These are phyloP conservation scores for Trichosporon inkin DNA, from an alignment of 1,284 basidiomycete species.

Conservation along the genomic window DNA sequence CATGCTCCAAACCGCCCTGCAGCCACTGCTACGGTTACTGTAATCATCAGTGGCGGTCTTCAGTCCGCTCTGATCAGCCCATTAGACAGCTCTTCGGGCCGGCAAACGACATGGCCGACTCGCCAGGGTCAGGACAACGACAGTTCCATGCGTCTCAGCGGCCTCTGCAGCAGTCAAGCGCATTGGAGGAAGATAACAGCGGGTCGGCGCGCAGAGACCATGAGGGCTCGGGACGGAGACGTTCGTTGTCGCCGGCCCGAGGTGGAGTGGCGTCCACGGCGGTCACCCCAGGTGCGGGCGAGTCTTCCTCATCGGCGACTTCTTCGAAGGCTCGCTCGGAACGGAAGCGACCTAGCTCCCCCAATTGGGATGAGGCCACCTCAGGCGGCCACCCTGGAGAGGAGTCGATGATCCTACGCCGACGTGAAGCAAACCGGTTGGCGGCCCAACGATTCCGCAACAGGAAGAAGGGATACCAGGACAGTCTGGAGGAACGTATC, in stretches of 20 bases:
- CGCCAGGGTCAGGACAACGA: neutral
- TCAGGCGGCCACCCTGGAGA: constrained; percentile 11
- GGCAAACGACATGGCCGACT: neutral
- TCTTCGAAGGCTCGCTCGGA: neutral
- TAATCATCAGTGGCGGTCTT: neutral
- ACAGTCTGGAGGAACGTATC: constrained; percentile 42
- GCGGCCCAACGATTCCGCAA: constrained; percentile 46
- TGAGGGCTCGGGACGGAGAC: constrained; percentile 15
- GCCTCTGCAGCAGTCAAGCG: neutral
- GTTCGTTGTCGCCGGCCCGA: neutral
- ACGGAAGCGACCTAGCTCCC: neutral
- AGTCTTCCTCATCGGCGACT: neutral
- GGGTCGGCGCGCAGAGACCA: neutral
- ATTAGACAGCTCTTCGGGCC: neutral
- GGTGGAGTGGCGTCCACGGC: neutral
- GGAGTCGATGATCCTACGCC: constrained; percentile 29
- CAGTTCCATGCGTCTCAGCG: neutral
- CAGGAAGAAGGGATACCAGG: constrained; percentile 46
- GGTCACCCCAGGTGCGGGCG: neutral
- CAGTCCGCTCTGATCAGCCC: neutral
- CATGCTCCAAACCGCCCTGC: neutral
- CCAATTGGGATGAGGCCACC: neutral
- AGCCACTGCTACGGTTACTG: neutral
- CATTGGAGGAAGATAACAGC: neutral
- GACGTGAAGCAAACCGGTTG: constrained; percentile 44